Base-by-base conservation (phyloP, 2,329 filamentous ascomycete species). In the Phaeosphaeriaceae sp. region DNA sequence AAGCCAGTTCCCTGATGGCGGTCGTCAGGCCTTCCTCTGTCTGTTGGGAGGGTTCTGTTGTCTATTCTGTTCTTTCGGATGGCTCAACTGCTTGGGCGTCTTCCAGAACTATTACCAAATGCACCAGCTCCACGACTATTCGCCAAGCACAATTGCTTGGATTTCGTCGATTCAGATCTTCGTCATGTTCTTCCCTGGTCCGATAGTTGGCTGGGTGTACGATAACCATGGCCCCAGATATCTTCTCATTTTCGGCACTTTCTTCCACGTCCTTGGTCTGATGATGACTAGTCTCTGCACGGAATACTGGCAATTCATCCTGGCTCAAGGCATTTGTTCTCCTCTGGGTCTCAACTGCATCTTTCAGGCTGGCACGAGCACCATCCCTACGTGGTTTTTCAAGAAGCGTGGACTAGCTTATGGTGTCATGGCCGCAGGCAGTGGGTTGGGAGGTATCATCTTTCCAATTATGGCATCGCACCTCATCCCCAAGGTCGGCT, bases 251-350 rank as follows among this genome's bases (percentile, higher is more conserved):
- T 68, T 71, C 13, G 86, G 86, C 17, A 82, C 80, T 0, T 73
- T 88, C 52, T 68, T 87, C 33, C 84, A 88, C 54, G 82, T 89
- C 17, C 84, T 89, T 54, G 84, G 85, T 1, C 68, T 89, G 5
- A 88, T 90, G 85, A 88, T 89, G 86, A 80, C 85, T 0, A 84
- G 81, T 7, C 72, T 89, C 56, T 87, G 80, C 53, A 83, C 77
- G 0, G 65, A 84, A 54, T 86, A 85, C 68, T 86, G 82, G 61
- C 84, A 86, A 40, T 82, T 85, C 66, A 71, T 86, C 48, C 81
- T 87, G 5, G 78, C 83, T 0, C 85, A 88, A 61, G 83, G 82
- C 3, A 83, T 82, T 20, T 79, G 83, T 44, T 78, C 84, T 46
- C 84, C 84, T 0, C 78, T 83, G 7, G 79, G 79, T 24, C 75